Conservation (phyloP, 2,329 filamentous ascomycete species). For the Apiospora rasikravindrae region DNA sequence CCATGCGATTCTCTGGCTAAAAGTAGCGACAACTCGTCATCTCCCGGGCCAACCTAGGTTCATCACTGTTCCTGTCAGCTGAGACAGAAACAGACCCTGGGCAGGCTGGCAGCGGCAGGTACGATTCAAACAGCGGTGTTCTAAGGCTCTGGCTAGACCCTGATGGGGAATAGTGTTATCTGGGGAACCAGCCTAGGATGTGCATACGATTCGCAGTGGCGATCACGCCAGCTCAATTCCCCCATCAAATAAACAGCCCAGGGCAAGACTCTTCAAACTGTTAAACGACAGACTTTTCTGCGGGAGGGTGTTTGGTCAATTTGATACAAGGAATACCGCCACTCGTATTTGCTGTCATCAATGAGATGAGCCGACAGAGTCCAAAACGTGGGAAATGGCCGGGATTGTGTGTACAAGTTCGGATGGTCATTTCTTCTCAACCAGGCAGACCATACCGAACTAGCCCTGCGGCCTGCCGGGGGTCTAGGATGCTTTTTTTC, state of each 20-base stretch:
- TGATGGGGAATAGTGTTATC: background rate
- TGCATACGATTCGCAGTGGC: background rate
- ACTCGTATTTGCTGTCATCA: background rate
- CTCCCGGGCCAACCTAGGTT: background rate
- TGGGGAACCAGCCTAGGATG: background rate
- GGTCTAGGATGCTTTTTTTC: background rate
- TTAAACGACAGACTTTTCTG: background rate
- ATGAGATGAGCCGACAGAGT: background rate
- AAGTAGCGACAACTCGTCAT: conserved; percentile 18
- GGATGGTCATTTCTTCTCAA: background rate
- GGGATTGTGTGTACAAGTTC: background rate
- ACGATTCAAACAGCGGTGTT: conserved; percentile 1
- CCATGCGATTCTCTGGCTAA: background rate
- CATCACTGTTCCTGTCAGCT: conserved; percentile 14
- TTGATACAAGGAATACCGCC: background rate
- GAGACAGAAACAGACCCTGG: conserved; percentile 12
- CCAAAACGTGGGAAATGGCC: background rate
- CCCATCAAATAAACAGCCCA: background rate
- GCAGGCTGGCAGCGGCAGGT: conserved; percentile 2
- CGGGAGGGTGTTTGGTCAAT: background rate
- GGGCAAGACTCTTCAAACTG: background rate
- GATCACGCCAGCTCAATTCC: background rate
- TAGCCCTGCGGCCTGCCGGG: background rate
- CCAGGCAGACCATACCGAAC: background rate
- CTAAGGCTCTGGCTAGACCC: background rate